Evolutionary conservation across 2,329 filamentous ascomycete genomes (phyloP).

Genomic region (Chlorencoelia australis): DNA sequence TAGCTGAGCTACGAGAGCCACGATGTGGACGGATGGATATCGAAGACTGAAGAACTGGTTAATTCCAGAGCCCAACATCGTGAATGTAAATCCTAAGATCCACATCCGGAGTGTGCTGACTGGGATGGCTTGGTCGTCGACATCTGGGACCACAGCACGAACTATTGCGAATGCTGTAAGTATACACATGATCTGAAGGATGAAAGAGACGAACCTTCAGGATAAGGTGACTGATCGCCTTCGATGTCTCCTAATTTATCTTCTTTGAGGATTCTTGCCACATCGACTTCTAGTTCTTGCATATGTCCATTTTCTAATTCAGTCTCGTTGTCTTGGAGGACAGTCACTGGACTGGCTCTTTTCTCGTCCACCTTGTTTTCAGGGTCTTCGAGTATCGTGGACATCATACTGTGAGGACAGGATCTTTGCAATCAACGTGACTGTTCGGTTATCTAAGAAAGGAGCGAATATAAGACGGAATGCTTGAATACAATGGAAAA

Average conservation of each 20-base stretch:
- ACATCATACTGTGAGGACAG: background rate
- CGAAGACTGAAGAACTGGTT: constrained; percentile 22
- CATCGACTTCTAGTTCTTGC: constrained; percentile 13
- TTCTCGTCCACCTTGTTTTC: constrained; percentile 1
- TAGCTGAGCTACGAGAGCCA: constrained; percentile 17
- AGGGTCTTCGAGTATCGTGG: background rate
- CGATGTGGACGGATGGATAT: constrained; percentile 24
- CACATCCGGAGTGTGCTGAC: constrained; percentile 59
- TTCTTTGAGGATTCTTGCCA: constrained; percentile 9
- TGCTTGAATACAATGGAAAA: too few species aligned
- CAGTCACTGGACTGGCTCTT: background rate
- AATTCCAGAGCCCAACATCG: constrained; percentile 18
- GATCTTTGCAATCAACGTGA: too few species aligned
- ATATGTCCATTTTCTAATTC: constrained; percentile 11
- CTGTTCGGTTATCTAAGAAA: too few species aligned
- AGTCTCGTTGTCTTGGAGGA: constrained; percentile 1
- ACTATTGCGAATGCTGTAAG: constrained; percentile 24
- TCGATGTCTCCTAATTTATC: constrained; percentile 11
- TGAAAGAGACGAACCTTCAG: constrained; percentile 37
- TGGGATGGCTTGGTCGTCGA: constrained; percentile 53
- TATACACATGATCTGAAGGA: constrained; percentile 18
- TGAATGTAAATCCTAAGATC: constrained; percentile 42
- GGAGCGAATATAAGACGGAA: too few species aligned
- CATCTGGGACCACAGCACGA: constrained; percentile 49
- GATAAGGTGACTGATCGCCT: constrained; percentile 38